Evolutionary conservation across 2,329 filamentous ascomycete genomes (phyloP).

Genomic region (Penicillium freii): DNA sequence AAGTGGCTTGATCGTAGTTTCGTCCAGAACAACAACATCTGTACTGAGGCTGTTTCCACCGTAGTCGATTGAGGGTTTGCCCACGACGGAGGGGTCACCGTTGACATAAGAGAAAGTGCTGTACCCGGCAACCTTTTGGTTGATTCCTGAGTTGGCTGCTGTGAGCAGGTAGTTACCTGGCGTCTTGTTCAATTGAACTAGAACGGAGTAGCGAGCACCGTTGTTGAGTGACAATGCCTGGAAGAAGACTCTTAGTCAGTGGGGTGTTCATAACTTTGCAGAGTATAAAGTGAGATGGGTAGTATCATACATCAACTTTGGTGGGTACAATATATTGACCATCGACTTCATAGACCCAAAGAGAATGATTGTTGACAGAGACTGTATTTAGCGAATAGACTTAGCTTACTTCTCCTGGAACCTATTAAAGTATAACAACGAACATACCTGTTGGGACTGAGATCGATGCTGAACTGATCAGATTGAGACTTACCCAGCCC

Average conservation of each 20-base stretch:
- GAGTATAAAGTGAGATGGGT: not conserved
- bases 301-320: not conserved
- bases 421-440: not conserved
- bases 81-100: not conserved
- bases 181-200: not conserved
- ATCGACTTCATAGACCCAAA: constrained; percentile 10
- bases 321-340: constrained; percentile 4
- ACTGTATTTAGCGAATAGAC: not conserved
- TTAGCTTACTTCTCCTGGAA: not conserved
- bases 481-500: constrained; percentile 5
- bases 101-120: not conserved
- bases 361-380: constrained; percentile 7
- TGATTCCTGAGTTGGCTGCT: not conserved
- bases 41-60: not conserved
- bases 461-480: not conserved
- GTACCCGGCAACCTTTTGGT: constrained; percentile 3
- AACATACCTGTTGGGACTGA: not conserved
- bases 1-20: not conserved
- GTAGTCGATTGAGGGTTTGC: not conserved
- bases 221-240: not conserved
- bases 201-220: constrained; percentile 1
- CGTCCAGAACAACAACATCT: not conserved
- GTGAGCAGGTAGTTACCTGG: constrained; percentile 1
- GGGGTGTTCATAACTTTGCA: not conserved
- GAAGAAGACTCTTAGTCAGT: not conserved